Base-by-base conservation (phyloP, 1,139 yeast genomes). In the Lodderomyces margitis region DNA sequence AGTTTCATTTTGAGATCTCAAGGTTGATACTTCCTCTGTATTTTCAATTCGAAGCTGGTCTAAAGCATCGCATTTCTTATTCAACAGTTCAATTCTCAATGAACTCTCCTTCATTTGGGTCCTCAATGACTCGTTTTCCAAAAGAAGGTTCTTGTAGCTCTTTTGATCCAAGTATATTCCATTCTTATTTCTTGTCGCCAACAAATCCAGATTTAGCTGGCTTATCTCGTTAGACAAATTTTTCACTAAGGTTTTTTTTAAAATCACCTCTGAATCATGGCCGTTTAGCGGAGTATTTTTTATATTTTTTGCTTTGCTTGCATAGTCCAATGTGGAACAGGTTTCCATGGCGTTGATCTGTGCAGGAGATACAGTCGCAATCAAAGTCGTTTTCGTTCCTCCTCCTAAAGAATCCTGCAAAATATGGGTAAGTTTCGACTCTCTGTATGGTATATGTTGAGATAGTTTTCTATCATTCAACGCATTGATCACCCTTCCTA, bases 321-420 rank as follows among this genome's bases (percentile, higher is more conserved):
- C 96, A 59, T 88, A 89, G 49, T 87, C 94, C 44, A 89, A 68
- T 0, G 96, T 88, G 39, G 92, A 85, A 15, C 81, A 61, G 0
- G 96, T 87, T 60, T 88, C 95, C 28, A 86, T 95, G 36, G 81
- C 56, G 42, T 85, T 83, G 14, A 78, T 74, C 52, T 74, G 74
- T 1, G 92, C 88, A 0, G 95, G 96, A 2, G 95, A 84, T 4
- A 89, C 74, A 1, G 95, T 86, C 25, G 95, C 94, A 27, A 87
- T 80, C 46, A 87, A 74, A 20, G 87, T 75, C 0, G 96, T 87
- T 52, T 83, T 84, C 0, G 95, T 86, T 41, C 77, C 73, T 5
- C 96, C 95, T 1, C 95, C 95, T 21, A 87, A 68, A 0, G 95
- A 86, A 55, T 87, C 95, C 54, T 85, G 92, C 40, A 87, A 67